These are phyloP conservation scores for Xylariaceae sp. DNA, from an alignment of 2,329 filamentous ascomycete species.

Conservation along the genomic window DNA sequence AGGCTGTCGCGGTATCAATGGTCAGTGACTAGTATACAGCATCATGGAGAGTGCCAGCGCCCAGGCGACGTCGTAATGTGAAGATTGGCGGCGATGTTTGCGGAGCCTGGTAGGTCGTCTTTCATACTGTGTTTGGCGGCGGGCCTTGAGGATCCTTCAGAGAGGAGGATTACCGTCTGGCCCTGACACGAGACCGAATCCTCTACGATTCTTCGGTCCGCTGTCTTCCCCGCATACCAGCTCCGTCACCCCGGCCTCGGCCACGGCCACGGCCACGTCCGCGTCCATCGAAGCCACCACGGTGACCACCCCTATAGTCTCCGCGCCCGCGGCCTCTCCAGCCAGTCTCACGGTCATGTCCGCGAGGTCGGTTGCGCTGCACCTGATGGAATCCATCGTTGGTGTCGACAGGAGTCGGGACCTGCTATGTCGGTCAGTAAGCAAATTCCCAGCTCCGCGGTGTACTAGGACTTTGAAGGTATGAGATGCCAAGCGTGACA, in stretches of 20 bases:
- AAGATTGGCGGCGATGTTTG: no score
- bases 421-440: slow-evolving; percentile 10
- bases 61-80: slow-evolving; percentile 3
- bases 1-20: no score
- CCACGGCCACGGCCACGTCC: slow-evolving; percentile 21
- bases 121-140: no score
- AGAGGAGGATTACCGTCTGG: neutral
- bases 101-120: no score
- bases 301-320: slow-evolving; percentile 21
- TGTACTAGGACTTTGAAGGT: no score
- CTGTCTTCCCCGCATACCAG: slow-evolving; percentile 14
- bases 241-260: slow-evolving; percentile 16
- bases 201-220: slow-evolving; percentile 25
- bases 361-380: slow-evolving; percentile 25
- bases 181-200: slow-evolving; percentile 13
- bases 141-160: no score
- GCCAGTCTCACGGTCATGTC: slow-evolving; percentile 22
- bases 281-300: slow-evolving; percentile 14
- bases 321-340: slow-evolving; percentile 23
- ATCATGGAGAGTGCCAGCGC: slow-evolving; percentile 5
- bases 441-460: no score
- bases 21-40: slow-evolving; percentile 15
- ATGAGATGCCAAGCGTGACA: neutral
- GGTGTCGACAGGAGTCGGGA: slow-evolving; percentile 15
- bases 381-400: slow-evolving; percentile 27